These are phyloP conservation scores for Aspergillus calidoustus DNA, from an alignment of 2,329 filamentous ascomycete species.

Conservation along the genomic window DNA sequence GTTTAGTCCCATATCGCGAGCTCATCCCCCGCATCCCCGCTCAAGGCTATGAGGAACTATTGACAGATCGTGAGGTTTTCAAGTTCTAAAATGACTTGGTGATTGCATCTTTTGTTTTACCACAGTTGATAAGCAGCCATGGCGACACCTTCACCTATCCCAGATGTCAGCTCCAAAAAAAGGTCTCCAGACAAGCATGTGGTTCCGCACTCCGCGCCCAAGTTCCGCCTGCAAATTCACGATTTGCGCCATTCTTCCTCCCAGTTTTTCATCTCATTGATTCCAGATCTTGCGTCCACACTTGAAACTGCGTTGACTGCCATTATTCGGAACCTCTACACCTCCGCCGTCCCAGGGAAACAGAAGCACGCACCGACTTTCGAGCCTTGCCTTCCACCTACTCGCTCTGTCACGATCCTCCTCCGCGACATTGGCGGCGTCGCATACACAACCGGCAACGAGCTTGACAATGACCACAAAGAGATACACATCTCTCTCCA, in stretches of 20 bases:
- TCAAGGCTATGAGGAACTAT: too few species aligned
- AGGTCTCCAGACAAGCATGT: slow-evolving; percentile 13
- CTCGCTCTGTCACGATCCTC: slow-evolving; percentile 83
- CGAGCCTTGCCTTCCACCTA: slow-evolving; percentile 58
- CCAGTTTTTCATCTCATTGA: slow-evolving; percentile 64
- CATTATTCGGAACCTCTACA: slow-evolving; percentile 76
- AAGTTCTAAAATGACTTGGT: neutral
- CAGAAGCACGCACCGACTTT: slow-evolving; percentile 27
- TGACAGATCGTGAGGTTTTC: too few species aligned
- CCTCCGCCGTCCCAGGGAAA: slow-evolving; percentile 21
- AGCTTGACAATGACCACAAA: slow-evolving; percentile 84
- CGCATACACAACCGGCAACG: slow-evolving; percentile 82
- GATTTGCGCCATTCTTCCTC: slow-evolving; percentile 53
- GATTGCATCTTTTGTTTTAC: too few species aligned
- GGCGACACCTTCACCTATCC: slow-evolving; percentile 26
- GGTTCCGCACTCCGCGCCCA: slow-evolving; percentile 32
- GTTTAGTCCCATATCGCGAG: too few species aligned
- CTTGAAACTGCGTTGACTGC: slow-evolving; percentile 66
- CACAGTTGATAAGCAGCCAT: slow-evolving; percentile 10
- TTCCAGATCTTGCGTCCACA: slow-evolving; percentile 64
- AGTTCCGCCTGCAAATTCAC: slow-evolving; percentile 41
- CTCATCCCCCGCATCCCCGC: too few species aligned
- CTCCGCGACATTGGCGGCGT: slow-evolving; percentile 80
- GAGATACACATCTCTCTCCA: slow-evolving; percentile 85
- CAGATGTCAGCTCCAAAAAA: slow-evolving; percentile 2